These are phyloP conservation scores for Nannochloropsis granulata DNA, from an alignment of 108 stramenopile genomes.

Conservation along the genomic window DNA sequence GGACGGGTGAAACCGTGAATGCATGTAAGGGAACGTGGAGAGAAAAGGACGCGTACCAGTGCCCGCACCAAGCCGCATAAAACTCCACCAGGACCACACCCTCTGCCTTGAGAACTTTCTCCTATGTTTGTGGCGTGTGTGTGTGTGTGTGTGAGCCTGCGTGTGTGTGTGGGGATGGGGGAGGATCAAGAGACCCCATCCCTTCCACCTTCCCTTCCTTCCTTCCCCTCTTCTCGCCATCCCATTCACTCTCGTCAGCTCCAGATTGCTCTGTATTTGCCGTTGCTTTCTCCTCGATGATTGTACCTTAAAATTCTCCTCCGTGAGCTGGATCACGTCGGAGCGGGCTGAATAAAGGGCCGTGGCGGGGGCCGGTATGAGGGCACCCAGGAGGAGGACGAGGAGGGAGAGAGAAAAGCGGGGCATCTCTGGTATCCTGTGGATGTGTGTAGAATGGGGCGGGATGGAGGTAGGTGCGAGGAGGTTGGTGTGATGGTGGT, in stretches of 20 bases:
- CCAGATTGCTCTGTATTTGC: too few species aligned
- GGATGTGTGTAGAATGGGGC: too few species aligned
- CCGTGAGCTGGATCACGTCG: background rate
- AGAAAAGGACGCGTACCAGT: background rate
- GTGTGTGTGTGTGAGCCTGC: too few species aligned
- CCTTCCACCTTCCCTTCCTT: too few species aligned
- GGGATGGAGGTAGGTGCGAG: too few species aligned
- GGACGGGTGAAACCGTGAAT: background rate
- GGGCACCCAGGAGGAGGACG: background rate
- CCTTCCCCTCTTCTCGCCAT: too few species aligned
- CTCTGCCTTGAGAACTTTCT: constrained; percentile 36
- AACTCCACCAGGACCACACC: constrained; percentile 44
- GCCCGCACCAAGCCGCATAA: constrained; percentile 45
- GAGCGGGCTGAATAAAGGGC: background rate
- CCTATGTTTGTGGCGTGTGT: background rate
- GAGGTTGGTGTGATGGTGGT: too few species aligned
- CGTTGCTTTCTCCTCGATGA: too few species aligned
- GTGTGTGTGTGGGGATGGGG: too few species aligned
- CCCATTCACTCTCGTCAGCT: too few species aligned
- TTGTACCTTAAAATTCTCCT: background rate
- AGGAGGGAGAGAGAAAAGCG: background rate
- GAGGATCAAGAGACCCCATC: too few species aligned
- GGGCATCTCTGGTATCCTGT: background rate
- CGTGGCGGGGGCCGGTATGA: background rate
- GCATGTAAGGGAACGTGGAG: background rate